Evolutionary conservation across 148 eudicot species (phyloP).

Genomic region (Agrostemma githago): DNA sequence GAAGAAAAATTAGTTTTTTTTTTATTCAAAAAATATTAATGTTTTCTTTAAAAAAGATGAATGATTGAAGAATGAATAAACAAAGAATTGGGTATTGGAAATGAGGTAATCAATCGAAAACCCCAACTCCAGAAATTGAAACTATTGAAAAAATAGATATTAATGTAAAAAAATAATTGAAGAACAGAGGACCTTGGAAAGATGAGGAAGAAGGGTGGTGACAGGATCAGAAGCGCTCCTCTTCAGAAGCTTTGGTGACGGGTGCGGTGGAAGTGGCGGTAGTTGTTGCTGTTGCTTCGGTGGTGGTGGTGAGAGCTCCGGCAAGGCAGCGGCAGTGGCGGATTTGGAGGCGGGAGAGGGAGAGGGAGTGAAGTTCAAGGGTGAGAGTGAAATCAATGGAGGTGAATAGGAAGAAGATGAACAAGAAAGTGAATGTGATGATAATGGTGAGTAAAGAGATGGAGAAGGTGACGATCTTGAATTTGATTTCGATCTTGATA

Average conservation of each 20-base stretch:
- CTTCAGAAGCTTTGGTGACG: neutral
- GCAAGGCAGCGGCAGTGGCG: neutral
- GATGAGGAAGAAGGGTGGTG: neutral
- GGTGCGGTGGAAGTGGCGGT: conserved; percentile 5
- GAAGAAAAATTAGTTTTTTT: no score
- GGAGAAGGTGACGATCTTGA: neutral
- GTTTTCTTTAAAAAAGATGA: no score
- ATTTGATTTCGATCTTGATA: neutral
- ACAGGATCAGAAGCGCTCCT: conserved; percentile 5
- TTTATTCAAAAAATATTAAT: no score
- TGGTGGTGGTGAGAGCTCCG: neutral
- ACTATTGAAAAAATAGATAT: neutral
- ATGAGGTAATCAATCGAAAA: no score
- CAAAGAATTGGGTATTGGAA: no score
- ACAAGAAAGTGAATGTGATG: neutral
- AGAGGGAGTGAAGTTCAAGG: neutral
- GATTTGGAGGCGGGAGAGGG: neutral
- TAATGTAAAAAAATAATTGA: neutral
- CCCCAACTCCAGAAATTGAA: no score
- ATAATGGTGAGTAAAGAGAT: neutral
- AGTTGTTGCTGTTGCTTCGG: neutral
- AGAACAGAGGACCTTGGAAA: neutral
- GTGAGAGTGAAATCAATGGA: neutral
- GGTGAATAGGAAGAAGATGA: neutral
- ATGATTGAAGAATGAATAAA: no score